Evolutionary conservation across 2,329 filamentous ascomycete genomes (phyloP).

Genomic region (Fonsecaea multimorphosa): DNA sequence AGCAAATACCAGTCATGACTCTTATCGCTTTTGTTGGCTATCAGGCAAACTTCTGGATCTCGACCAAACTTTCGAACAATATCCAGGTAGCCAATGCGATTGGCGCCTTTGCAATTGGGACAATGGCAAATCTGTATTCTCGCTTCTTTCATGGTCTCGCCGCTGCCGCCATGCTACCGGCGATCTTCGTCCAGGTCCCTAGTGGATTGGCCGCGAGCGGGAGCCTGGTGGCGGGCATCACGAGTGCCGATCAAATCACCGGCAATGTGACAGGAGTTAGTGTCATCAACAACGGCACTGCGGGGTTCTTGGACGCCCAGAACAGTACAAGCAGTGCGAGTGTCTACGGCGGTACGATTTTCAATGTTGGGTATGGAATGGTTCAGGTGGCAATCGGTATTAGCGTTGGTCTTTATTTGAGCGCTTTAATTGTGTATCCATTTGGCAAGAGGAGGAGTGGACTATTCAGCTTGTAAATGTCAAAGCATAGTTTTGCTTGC

Average conservation of each 20-base stretch:
- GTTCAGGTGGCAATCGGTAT: constrained; percentile 56
- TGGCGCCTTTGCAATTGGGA: constrained; percentile 75
- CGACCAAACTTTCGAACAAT: constrained; percentile 69
- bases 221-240: constrained; percentile 62
- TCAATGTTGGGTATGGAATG: constrained; percentile 55
- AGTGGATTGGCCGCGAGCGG: constrained; percentile 65
- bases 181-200: constrained; percentile 75
- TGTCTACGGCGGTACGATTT: constrained; percentile 45
- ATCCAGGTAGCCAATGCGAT: constrained; percentile 78
- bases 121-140: constrained; percentile 79
- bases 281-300: constrained; percentile 49
- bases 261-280: constrained; percentile 52
- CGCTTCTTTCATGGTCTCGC: constrained; percentile 76
- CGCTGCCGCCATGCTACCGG: constrained; percentile 82
- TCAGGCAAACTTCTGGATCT: constrained; percentile 75
- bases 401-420: constrained; percentile 55
- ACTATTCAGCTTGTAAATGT: constrained; percentile 51
- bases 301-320: constrained; percentile 35
- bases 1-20: constrained; percentile 77
- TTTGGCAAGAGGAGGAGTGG: constrained; percentile 54
- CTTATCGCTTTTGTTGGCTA: constrained; percentile 76
- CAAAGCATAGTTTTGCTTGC: background rate
- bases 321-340: constrained; percentile 22
- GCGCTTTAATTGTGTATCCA: constrained; percentile 55
- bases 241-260: constrained; percentile 51